Evolutionary conservation across 441 rosid genomes (phyloP), one percentile per base, ranked within the genome.

Genomic region (Eruca vesicaria): DNA sequence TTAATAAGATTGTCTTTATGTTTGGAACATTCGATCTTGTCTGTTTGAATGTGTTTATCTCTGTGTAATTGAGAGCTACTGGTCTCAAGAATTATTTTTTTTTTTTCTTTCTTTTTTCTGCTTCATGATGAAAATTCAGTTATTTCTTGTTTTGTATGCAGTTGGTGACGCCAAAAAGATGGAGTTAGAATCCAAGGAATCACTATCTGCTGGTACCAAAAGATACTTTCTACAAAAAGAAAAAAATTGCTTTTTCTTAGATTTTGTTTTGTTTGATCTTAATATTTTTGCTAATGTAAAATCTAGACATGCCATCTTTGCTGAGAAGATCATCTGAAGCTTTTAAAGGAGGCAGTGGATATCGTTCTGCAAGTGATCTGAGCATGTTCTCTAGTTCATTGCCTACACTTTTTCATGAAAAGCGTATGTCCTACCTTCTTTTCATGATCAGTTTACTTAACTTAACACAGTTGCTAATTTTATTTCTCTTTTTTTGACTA

Each of bases 341-440:
- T 62, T 82, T 81, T 16, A 62, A 35, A 19, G 84, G 84, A 71
- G 72, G 76, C 62, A 75, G 48, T 62, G 73, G 70, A 38, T 38
- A 62, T 76, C 82, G 78, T 66, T 72, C 91, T 59, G 73, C 90
- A 18, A 82, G 69, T 78, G 94, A 92, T 81, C 82, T 89, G 18
- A 87, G 86, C 86, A 74, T 90, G 85, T 92, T 92, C 82, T 92
- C 97, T 9, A 85, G 84, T 77, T 92, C 97, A 8, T 79, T 92
- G 80, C 96, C 94, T 2, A 88, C 89, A 43, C 93, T 90, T 80
- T 85, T 85, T 19, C 89, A 86, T 81, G 91, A 86, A 75, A 89
- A 89, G 61, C 63, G 96, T 92, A 86, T 58, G 78, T 71, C 8
- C 58, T 14, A 66, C 29, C 62, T 60, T 62, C 45, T 73, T 20